A percentile compares a stretch with the other conserved stretches of the same genome.
phyloP scores from a whole-genome alignment of 371 early-diverging fungal species.

The Syncephalastrum monosporum region DNA sequence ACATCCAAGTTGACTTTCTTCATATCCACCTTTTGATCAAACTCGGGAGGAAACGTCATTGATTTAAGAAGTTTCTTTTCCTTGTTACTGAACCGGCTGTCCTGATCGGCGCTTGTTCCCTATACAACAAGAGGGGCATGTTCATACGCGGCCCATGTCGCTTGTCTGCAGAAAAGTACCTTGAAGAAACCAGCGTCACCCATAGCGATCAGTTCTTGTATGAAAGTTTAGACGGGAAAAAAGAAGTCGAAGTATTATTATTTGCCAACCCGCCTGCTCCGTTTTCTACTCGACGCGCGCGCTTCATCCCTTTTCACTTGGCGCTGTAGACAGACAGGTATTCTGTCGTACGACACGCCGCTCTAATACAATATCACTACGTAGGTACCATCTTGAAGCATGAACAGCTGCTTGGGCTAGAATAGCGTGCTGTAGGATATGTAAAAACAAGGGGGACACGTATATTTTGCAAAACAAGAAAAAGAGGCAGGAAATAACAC shows the following conservation, averaged over 20 bases:
- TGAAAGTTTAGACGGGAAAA: conserved; percentile 15
- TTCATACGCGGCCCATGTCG: conserved; percentile 1
- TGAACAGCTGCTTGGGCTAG: too few relatives aligned
- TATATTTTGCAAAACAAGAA: too few relatives aligned
- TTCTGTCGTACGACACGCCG: too few relatives aligned
- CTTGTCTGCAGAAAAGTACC: conserved; percentile 31
- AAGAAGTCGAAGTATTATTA: background rate
- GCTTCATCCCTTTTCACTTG: too few relatives aligned
- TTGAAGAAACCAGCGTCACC: conserved; percentile 82
- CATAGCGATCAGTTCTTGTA: conserved; percentile 47
- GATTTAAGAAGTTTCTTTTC: conserved; percentile 80
- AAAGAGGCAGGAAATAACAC: too few relatives aligned
- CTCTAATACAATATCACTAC: too few relatives aligned
- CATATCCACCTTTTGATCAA: conserved; percentile 84
- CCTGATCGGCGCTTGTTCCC: conserved; percentile 86
- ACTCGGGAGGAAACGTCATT: conserved; percentile 83
- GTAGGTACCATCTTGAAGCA: too few relatives aligned
- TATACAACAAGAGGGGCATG: conserved; percentile 18
- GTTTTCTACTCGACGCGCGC: too few relatives aligned
- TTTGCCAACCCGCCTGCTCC: too few relatives aligned
- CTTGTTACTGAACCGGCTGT: conserved; percentile 88
- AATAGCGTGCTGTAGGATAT: too few relatives aligned
- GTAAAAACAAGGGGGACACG: too few relatives aligned
- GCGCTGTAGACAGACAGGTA: too few relatives aligned
- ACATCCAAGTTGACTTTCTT: conserved; percentile 86